A percentile compares a stretch with the other conserved stretches of the same genome.
phyloP scores from a whole-genome alignment of 2,329 filamentous ascomycete species.

The Aspergillus sp. region DNA sequence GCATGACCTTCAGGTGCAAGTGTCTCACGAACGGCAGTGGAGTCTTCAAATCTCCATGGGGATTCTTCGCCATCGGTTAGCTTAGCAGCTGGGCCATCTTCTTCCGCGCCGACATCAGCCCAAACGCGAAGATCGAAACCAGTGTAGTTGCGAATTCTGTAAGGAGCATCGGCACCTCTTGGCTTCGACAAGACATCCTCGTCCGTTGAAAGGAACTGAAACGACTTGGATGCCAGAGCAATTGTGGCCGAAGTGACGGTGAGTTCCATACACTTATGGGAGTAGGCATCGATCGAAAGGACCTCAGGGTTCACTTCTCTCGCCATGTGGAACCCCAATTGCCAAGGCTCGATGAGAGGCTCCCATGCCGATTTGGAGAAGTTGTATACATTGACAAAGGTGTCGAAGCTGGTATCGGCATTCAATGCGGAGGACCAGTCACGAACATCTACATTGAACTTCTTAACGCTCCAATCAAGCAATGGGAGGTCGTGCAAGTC shows the following conservation, averaged over 20 bases:
- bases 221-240: constrained; percentile 83
- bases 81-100: constrained; percentile 59
- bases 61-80: constrained; percentile 82
- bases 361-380: constrained; percentile 99
- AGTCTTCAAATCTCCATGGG: constrained; percentile 95
- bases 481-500: constrained; percentile 93
- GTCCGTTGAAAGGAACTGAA: constrained; percentile 77
- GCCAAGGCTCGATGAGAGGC: constrained; percentile 91
- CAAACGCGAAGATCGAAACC: constrained; percentile 84
- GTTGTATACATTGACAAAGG: constrained; percentile 95
- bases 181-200: constrained; percentile 92
- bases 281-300: constrained; percentile 75
- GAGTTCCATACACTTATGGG: constrained; percentile 82
- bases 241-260: constrained; percentile 91
- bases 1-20: constrained; percentile 74
- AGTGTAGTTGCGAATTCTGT: constrained; percentile 89
- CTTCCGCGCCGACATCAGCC: constrained; percentile 65
- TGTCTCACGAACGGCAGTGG: constrained; percentile 91
- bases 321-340: constrained; percentile 80
- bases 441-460: constrained; percentile 72
- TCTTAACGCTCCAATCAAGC: constrained; percentile 85
- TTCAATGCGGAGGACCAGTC: constrained; percentile 88
- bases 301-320: constrained; percentile 67
- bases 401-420: constrained; percentile 82
- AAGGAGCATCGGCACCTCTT: constrained; percentile 81